phyloP scores from a whole-genome alignment of 768 basidiomycete genomes.

The Phaeotremella skinneri region DNA sequence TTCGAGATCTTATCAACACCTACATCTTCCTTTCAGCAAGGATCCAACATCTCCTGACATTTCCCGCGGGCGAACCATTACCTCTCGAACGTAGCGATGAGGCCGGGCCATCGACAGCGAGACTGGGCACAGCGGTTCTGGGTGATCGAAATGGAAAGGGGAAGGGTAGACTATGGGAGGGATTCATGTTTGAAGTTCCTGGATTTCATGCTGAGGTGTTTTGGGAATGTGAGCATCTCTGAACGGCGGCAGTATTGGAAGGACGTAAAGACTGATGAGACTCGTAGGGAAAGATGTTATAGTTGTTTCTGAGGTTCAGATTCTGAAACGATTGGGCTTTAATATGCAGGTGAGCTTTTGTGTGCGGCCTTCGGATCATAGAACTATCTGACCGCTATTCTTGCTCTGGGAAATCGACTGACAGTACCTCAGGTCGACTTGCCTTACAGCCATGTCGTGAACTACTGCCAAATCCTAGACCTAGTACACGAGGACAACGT shows the following conservation, averaged over 20 bases:
- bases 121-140: conserved; percentile 34
- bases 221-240: conserved; percentile 62
- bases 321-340: conserved; percentile 92
- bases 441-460: conserved; percentile 90
- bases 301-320: conserved; percentile 94
- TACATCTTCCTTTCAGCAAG: conserved; percentile 86
- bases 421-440: conserved; percentile 66
- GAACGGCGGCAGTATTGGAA: neutral
- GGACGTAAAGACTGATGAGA: neutral
- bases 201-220: conserved; percentile 56
- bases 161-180: conserved; percentile 39
- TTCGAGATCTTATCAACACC: conserved; percentile 91
- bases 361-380: neutral
- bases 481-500: conserved; percentile 68
- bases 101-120: conserved; percentile 73
- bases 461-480: conserved; percentile 88
- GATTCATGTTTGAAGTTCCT: conserved; percentile 41
- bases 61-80: conserved; percentile 49
- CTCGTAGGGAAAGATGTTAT: conserved; percentile 73
- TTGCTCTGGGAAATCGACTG: neutral
- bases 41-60: conserved; percentile 58
- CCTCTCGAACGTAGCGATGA: conserved; percentile 11
- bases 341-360: conserved; percentile 65
- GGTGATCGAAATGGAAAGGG: conserved; percentile 51
- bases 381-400: neutral